phyloP scores from a whole-genome alignment of 441 rosid species.

The Euphorbia celastroides region DNA sequence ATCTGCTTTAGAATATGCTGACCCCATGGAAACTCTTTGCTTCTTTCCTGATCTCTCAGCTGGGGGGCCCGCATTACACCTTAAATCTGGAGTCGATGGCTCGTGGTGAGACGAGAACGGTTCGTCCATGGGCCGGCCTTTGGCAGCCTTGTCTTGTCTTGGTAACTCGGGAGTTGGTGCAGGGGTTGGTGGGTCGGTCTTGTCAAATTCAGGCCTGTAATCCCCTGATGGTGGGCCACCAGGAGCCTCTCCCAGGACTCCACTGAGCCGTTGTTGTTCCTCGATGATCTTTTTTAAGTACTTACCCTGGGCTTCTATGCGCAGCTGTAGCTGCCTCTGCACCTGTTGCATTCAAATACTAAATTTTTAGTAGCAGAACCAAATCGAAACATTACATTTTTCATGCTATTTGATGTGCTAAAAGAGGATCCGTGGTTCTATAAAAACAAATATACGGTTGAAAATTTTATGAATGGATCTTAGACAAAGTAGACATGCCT shows the following conservation, averaged over 20 bases:
- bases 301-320: slow-evolving; percentile 97
- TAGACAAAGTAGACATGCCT: slow-evolving; percentile 50
- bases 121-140: slow-evolving; percentile 75
- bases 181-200: slow-evolving; percentile 83
- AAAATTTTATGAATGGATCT: background rate
- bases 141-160: slow-evolving; percentile 58
- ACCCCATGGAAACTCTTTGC: slow-evolving; percentile 43
- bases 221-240: slow-evolving; percentile 40
- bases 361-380: slow-evolving; percentile 7
- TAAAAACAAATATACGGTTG: background rate
- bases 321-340: slow-evolving; percentile 92
- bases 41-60: slow-evolving; percentile 57
- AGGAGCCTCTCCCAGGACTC: slow-evolving; percentile 57
- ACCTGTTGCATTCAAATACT: slow-evolving; percentile 46
- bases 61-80: slow-evolving; percentile 48
- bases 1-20: slow-evolving; percentile 39
- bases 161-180: slow-evolving; percentile 82
- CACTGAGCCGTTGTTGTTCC: slow-evolving; percentile 89
- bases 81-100: slow-evolving; percentile 84
- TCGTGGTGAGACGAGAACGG: slow-evolving; percentile 72
- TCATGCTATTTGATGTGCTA: background rate
- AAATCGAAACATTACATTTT: background rate
- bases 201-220: slow-evolving; percentile 49
- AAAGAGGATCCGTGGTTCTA: background rate
- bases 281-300: slow-evolving; percentile 96